Evolutionary conservation across 495 filamentous ascomycete species (phyloP), one percentile per base, ranked within the genome.

Genomic region (Penicillium longicatenatum): DNA sequence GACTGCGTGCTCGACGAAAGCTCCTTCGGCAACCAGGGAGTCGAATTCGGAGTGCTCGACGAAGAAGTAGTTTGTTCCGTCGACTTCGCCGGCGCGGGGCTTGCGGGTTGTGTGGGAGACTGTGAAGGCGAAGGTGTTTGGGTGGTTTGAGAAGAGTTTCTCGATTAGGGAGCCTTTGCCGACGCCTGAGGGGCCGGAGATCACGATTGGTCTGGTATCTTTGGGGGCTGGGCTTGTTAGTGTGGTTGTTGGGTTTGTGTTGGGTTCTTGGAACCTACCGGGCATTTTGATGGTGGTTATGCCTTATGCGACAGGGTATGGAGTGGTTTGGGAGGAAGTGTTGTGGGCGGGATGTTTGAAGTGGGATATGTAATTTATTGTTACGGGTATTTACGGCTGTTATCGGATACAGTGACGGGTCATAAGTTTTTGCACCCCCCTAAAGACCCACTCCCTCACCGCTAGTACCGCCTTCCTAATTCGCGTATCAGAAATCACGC

Each of bases 131-230:
- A 94, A 95, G 47, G 79, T 84, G 58, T 84, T 76, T 12, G 88
- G 89, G 69, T 91, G 83, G 19, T 74, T 72, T 31, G 71, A 73
- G 64, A 83, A 81, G 16, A 96, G 84, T 16, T 82, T 77, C 59
- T 84, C 83, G 67, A 91, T 83, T 37, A 96, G 83, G 19, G 91
- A 95, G 55, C 87, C 88, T 80, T 96, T 96, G 49, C 91, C 91
- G 26, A 89, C 81, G 66, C 91, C 91, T 9, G 82, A 87, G 26
- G 91, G 91, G 26, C 91, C 91, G 24, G 87, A 92, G 68, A 96
- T 86, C 48, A 96, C 87, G 67, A 96, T 79, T 19, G 89, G 90
- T 30, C 83, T 75, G 59, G 56, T 62, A 65, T 58, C 55, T 50
- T 21, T 37, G 26, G 39, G 59, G 21, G 59, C 43, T 45, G 43